phyloP scores from a whole-genome alignment of 176 grass and related monocot genomes.

The Tuctoria greenei region DNA sequence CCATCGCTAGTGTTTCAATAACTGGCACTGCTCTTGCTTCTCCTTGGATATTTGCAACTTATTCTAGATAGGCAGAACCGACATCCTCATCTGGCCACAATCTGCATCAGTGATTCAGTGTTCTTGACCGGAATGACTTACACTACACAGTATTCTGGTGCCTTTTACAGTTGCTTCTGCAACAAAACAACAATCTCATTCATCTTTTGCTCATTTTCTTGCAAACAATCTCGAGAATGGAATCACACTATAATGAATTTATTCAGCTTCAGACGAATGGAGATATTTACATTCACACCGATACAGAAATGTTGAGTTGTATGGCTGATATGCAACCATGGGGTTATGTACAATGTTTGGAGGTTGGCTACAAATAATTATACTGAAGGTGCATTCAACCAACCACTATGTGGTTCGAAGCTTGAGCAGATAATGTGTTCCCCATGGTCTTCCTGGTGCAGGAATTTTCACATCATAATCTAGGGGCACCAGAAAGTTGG shows the following conservation, averaged over 20 bases:
- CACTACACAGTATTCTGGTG: conserved; percentile 70
- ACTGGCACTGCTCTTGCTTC: conserved; percentile 43
- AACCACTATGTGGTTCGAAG: neutral
- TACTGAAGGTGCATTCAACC: neutral
- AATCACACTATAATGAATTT: neutral
- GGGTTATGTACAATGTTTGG: conserved; percentile 21
- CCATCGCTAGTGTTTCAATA: conserved; percentile 44
- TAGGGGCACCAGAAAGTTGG: neutral
- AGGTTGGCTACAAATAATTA: conserved; percentile 33
- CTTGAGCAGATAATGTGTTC: neutral
- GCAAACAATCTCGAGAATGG: conserved; percentile 39
- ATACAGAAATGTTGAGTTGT: conserved; percentile 3
- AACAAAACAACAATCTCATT: conserved; percentile 74
- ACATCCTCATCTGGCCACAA: conserved; percentile 12
- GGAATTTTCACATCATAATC: conserved; percentile 15
- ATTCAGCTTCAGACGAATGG: conserved; percentile 28
- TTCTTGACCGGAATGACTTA: conserved; percentile 77
- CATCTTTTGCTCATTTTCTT: conserved; percentile 81
- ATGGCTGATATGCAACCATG: conserved; percentile 7
- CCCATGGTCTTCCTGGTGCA: neutral
- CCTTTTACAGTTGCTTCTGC: conserved; percentile 83
- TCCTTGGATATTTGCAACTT: conserved; percentile 62
- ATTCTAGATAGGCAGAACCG: conserved; percentile 28
- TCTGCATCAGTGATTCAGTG: conserved; percentile 51
- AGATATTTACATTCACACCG: conserved; percentile 45